Evolutionary conservation across 345 rosid species (phyloP), one percentile per base, ranked within the genome.

Genomic region (Zanthoxylum bungeanum): DNA sequence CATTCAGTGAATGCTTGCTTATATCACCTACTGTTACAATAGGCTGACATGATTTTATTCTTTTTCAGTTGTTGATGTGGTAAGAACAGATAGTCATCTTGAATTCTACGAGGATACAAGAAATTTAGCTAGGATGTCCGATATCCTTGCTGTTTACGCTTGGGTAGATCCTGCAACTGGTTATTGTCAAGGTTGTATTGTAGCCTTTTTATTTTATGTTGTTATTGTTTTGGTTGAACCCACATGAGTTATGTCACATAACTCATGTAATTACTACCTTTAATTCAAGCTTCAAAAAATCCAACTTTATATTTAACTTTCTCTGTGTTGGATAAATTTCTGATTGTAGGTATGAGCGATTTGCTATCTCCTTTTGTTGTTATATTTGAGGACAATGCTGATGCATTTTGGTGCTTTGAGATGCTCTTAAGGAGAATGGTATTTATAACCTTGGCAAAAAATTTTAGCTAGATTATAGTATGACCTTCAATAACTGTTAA

Each of bases 361-460:
- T 81, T 93, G 82, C 80, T 93, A 76, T 93, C 98, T 75, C 98
- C 96, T 71, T 93, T 93, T 37, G 88, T 93, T 75, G 89, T 93
- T 76, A 89, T 93, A 27, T 93, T 89, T 76, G 98, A 91, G 85
- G 98, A 93, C 75, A 77, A 93, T 69, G 93, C 90, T 16, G 98
- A 93, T 76, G 98, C 98, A 62, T 93, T 93, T 85, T 93, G 98
- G 98, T 93, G 97, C 87, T 93, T 93, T 80, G 98, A 91, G 89
- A 93, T 93, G 96, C 97, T 93, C 74, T 74, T 93, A 71, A 88
- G 96, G 85, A 89, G 93, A 89, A 91, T 83, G 93, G 98, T 93
- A 89, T 69, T 74, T 47, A 22, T 46, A 56, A 51, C 61, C 34
- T 47, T 62, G 24, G 39, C 52, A 63, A 36, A 57, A 70, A 58